phyloP scores from a whole-genome alignment of 2,329 filamentous ascomycete genomes.

The Didymellaceae sp. region DNA sequence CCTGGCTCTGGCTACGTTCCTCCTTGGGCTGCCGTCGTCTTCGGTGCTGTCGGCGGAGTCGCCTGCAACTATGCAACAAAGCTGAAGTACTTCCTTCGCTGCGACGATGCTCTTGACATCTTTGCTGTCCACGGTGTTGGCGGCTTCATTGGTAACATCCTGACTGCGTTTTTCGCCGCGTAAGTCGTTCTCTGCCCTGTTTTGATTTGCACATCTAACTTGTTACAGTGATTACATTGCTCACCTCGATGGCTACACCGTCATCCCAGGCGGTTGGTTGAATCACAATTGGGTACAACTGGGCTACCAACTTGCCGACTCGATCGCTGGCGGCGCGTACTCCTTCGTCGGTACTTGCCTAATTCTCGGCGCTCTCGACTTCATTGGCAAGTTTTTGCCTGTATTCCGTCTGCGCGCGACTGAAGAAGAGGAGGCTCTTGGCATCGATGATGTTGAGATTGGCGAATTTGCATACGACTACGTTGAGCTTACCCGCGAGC shows the following conservation, averaged over 20 bases:
- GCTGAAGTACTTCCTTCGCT: conserved; percentile 80
- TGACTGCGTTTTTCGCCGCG: conserved; percentile 78
- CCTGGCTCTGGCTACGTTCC: conserved; percentile 87
- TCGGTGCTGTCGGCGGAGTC: conserved; percentile 75
- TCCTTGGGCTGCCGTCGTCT: conserved; percentile 82
- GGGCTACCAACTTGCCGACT: conserved; percentile 83
- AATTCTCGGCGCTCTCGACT: conserved; percentile 66
- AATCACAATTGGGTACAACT: conserved; percentile 85
- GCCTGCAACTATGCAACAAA: conserved; percentile 91
- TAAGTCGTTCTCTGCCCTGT: conserved; percentile 45
- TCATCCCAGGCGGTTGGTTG: conserved; percentile 79
- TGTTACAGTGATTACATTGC: conserved; percentile 73
- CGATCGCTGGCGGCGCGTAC: conserved; percentile 75
- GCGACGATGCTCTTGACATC: conserved; percentile 86
- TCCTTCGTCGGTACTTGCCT: conserved; percentile 79
- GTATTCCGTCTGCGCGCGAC: conserved; percentile 75
- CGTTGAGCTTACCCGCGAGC: conserved; percentile 79
- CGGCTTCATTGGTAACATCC: conserved; percentile 64
- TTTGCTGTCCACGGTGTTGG: conserved; percentile 67
- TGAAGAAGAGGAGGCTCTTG: conserved; percentile 80
- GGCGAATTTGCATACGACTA: conserved; percentile 96
- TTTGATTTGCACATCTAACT: background rate
- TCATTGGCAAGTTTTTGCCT: conserved; percentile 79
- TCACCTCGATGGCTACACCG: conserved; percentile 72
- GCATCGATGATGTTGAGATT: conserved; percentile 88